Evolutionary conservation across 2,329 filamentous ascomycete genomes (phyloP).

Genomic region (Alternaria sp.): DNA sequence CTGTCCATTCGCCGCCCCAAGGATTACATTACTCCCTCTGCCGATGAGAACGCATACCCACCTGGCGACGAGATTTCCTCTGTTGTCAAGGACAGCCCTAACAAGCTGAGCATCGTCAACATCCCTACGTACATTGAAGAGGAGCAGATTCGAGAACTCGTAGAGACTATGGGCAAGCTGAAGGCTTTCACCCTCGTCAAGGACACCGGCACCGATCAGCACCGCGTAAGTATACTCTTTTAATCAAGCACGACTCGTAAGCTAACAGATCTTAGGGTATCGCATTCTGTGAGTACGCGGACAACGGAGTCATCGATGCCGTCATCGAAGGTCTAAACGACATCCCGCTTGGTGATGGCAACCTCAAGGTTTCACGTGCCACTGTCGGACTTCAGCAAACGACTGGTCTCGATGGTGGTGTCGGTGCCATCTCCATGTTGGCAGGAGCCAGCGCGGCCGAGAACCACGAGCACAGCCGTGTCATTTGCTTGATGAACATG

Average conservation of each 20-base stretch:
- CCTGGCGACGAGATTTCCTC: slow-evolving; percentile 76
- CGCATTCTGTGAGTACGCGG: slow-evolving; percentile 93
- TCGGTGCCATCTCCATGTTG: slow-evolving; percentile 97
- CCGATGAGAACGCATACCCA: slow-evolving; percentile 71
- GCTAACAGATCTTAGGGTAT: slow-evolving; percentile 71
- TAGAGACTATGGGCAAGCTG: slow-evolving; percentile 90
- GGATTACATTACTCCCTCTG: slow-evolving; percentile 92
- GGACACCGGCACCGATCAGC: slow-evolving; percentile 84
- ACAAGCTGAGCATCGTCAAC: slow-evolving; percentile 94
- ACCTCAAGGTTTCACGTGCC: slow-evolving; percentile 85
- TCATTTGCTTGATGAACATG: slow-evolving; percentile 97
- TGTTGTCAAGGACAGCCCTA: slow-evolving; percentile 87
- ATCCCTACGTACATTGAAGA: slow-evolving; percentile 89
- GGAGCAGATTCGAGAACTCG: slow-evolving; percentile 88
- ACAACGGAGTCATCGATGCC: slow-evolving; percentile 78
- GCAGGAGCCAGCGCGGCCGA: slow-evolving; percentile 86
- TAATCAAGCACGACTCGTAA: not conserved
- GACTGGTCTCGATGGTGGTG: slow-evolving; percentile 89
- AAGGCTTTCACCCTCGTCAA: slow-evolving; percentile 93
- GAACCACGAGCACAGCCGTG: slow-evolving; percentile 76
- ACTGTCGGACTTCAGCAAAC: slow-evolving; percentile 96
- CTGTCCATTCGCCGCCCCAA: slow-evolving; percentile 87
- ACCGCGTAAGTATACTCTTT: slow-evolving; percentile 70
- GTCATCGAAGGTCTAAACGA: slow-evolving; percentile 91
- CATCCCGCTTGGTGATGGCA: slow-evolving; percentile 89